These are phyloP conservation scores for Hemisphaericaspora xylanilytica DNA, from an alignment of 1,139 yeast species.

Conservation along the genomic window DNA sequence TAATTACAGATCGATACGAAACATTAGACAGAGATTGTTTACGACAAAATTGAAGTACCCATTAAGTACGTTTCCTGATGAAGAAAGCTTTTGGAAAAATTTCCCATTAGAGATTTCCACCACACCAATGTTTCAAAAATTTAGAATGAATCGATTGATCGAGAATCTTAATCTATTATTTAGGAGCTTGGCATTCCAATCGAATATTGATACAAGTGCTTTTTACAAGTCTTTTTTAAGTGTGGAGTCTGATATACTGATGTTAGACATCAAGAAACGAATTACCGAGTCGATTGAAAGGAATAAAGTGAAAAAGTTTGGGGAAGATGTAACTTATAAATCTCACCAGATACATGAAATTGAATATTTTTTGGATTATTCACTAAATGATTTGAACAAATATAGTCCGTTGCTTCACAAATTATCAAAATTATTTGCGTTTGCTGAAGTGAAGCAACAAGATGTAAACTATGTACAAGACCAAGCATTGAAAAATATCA, in stretches of 20 bases:
- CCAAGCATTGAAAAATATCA: conserved; percentile 15
- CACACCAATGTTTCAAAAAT: conserved; percentile 34
- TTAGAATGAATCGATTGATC: conserved; percentile 46
- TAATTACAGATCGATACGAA: conserved; percentile 34
- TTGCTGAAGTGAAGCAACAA: conserved; percentile 41
- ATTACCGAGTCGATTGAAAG: conserved; percentile 19
- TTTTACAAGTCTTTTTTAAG: conserved; percentile 10
- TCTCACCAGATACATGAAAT: conserved; percentile 44
- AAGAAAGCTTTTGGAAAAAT: conserved; percentile 38
- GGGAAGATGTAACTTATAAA: conserved; percentile 27
- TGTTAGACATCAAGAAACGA: conserved; percentile 32
- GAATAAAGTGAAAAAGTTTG: conserved; percentile 12
- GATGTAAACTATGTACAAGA: conserved; percentile 38
- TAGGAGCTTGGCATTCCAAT: conserved; percentile 33
- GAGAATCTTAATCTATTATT: conserved; percentile 49
- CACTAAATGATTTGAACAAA: conserved; percentile 44
- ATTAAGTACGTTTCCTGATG: conserved; percentile 38
- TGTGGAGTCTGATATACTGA: conserved; percentile 25
- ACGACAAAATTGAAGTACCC: conserved; percentile 35
- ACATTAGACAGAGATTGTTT: conserved; percentile 36
- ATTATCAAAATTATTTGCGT: conserved; percentile 42
- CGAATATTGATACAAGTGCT: conserved; percentile 17
- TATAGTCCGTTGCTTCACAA: conserved; percentile 31
- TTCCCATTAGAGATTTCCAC: conserved; percentile 27
- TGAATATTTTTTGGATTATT: conserved; percentile 54